Evolutionary conservation across 371 early-diverging fungal species (phyloP), one percentile per base, ranked within the genome.

Genomic region (Scutellospora calospora): DNA sequence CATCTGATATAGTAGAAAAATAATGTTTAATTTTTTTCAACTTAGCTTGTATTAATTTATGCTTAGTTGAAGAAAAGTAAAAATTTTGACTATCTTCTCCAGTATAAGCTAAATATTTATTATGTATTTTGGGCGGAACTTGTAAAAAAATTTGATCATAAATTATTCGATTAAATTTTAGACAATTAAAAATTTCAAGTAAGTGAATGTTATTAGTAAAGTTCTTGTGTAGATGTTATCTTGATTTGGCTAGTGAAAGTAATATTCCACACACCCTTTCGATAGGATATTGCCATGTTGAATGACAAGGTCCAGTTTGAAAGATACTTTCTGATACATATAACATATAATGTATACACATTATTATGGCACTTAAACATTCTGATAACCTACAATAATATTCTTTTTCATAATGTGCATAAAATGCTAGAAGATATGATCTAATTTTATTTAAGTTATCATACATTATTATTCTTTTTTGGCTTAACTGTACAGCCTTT

Each of bases 181-280:
- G 20, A 63, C 33, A 31, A 54, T 72, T 72, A 22, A 72, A 72
- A 27, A 33, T n/a, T 72, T 72, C 73, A 12, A 22, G 33, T 41
- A 72, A 72, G 29, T 27, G 25, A 51, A 72, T 27, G 8, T 72
- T 72, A n/a, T 72, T 72, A 51, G 38, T 31, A 29, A 72, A 22
- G 52, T 72, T 72, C 12, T 72, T 49, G 5, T 72, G 52, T 52
- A 52, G 73, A 5, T 72, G 35, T 11, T 16, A 22, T 6, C n/a
- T 25, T 38, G 71, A 71, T 71, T 71, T 71, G 11, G 52, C 11
- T 5, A 71, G 14, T 3, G 52, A 51, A 25, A 25, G 49, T 16
- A 72, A 16, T 27, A 72, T 72, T 52, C 73, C 54, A 72, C 29
- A 52, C 16, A 22, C 5, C 5, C 33, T 12, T 31, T 72, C 73